Evolutionary conservation across 2,329 filamentous ascomycete species (phyloP).

Genomic region (Chaetomiaceae sp.): DNA sequence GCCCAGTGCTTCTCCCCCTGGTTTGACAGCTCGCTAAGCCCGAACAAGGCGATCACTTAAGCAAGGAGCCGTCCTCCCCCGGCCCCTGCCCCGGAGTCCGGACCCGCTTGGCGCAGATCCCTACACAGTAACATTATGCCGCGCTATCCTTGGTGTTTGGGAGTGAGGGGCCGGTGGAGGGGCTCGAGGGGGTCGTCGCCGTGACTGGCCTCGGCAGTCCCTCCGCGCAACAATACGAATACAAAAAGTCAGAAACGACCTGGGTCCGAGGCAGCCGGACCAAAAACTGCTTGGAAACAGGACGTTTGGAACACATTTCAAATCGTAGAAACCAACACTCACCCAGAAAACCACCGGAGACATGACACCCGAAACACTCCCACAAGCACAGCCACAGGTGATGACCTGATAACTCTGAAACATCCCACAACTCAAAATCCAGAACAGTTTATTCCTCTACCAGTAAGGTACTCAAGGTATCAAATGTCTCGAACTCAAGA

Average conservation of each 20-base stretch:
- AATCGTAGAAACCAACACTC: not conserved
- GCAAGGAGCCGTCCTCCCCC: not conserved
- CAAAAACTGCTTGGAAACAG: not conserved
- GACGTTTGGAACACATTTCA: not conserved
- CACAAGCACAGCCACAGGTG: not conserved
- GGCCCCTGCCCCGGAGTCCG: too few species aligned
- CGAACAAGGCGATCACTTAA: not conserved
- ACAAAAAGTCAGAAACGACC: not conserved
- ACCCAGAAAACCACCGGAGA: not conserved
- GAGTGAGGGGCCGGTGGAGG: not conserved
- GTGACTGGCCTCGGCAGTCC: conserved; percentile 4
- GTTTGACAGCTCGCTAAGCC: not conserved
- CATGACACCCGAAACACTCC: not conserved
- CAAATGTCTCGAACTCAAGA: not conserved
- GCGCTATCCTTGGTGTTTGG: not conserved
- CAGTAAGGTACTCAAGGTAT: too few species aligned
- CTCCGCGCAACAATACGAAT: conserved; percentile 4
- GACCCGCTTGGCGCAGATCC: conserved; percentile 1
- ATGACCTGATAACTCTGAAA: not conserved
- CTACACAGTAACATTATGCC: too few species aligned
- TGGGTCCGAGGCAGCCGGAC: not conserved
- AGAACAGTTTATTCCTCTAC: not conserved
- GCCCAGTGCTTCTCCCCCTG: not conserved
- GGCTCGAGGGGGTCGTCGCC: not conserved
- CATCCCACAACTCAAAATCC: not conserved